phyloP scores from a whole-genome alignment of 306 rosid species.

The Neltuma alba region DNA sequence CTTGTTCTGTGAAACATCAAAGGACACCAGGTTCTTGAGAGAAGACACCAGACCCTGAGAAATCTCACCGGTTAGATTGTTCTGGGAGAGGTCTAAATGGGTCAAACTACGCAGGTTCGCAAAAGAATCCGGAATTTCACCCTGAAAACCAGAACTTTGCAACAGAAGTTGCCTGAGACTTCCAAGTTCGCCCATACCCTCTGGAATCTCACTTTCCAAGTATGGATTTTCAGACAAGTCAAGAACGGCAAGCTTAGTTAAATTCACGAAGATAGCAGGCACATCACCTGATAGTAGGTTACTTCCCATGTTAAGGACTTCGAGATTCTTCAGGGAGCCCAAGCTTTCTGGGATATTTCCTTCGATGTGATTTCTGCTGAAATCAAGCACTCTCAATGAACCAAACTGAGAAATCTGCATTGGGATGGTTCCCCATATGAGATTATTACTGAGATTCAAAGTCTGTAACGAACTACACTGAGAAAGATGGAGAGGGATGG shows the following conservation, averaged over 20 bases:
- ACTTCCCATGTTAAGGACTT: slow-evolving; percentile 67
- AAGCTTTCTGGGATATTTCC: slow-evolving; percentile 77
- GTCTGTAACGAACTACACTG: slow-evolving; percentile 65
- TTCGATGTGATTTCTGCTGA: slow-evolving; percentile 74
- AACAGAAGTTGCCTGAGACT: slow-evolving; percentile 65
- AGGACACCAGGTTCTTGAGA: slow-evolving; percentile 73
- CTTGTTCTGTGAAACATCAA: slow-evolving; percentile 87
- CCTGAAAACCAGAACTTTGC: slow-evolving; percentile 86
- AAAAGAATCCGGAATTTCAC: slow-evolving; percentile 73
- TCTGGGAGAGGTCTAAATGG: slow-evolving; percentile 80
- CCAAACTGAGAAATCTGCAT: slow-evolving; percentile 80
- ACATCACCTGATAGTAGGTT: slow-evolving; percentile 81
- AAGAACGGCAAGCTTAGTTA: slow-evolving; percentile 72
- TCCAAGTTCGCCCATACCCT: slow-evolving; percentile 67
- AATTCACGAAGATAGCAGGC: slow-evolving; percentile 62
- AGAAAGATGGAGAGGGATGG: slow-evolving; percentile 96
- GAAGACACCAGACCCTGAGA: slow-evolving; percentile 62
- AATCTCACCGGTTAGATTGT: slow-evolving; percentile 76
- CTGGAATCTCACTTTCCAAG: slow-evolving; percentile 84
- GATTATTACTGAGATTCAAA: slow-evolving; percentile 88
- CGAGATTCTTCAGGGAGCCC: slow-evolving; percentile 63
- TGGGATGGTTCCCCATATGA: slow-evolving; percentile 91
- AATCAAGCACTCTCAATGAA: slow-evolving; percentile 73
- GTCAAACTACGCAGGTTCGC: slow-evolving; percentile 59
- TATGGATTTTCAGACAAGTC: slow-evolving; percentile 81